Percentiles rank a stretch among this genome's conserved stretches.
Conservation (phyloP, 139 green algal genomes). For the Yamagishiella unicocca region DNA sequence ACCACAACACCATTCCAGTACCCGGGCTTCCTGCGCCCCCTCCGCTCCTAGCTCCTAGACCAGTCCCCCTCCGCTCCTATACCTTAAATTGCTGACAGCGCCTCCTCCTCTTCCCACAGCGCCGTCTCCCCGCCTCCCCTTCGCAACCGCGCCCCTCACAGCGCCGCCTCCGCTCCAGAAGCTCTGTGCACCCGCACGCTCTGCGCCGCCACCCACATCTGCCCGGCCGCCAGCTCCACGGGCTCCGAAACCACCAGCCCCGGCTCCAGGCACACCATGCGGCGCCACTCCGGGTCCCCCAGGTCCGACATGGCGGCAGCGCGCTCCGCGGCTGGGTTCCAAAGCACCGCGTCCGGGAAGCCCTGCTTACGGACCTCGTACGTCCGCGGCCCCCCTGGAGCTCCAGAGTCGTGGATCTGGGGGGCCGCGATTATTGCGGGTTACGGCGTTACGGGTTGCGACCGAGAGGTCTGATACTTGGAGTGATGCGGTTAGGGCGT, state of each 20-base stretch:
- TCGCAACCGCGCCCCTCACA: no score
- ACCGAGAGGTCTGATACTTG: no score
- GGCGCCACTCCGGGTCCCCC: slow-evolving; percentile 82
- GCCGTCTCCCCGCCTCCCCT: no score
- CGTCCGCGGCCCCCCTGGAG: not conserved
- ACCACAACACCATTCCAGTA: no score
- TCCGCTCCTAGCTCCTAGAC: no score
- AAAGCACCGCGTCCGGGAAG: slow-evolving; percentile 86
- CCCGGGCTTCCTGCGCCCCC: no score
- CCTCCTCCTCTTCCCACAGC: no score
- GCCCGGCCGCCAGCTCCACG: slow-evolving; percentile 60
- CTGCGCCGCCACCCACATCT: slow-evolving; percentile 69
- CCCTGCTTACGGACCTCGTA: slow-evolving; percentile 68
- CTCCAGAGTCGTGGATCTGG: slow-evolving; percentile 65
- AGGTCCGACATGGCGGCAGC: slow-evolving; percentile 79
- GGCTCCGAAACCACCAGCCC: slow-evolving; percentile 73
- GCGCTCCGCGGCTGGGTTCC: slow-evolving; percentile 87
- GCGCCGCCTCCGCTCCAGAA: not conserved
- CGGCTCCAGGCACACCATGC: slow-evolving; percentile 85
- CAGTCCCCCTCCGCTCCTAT: no score
- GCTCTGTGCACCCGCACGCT: slow-evolving; percentile 34
- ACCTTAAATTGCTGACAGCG: no score
- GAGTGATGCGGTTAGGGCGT: no score
- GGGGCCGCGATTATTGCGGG: no score
- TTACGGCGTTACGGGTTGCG: no score